These are phyloP conservation scores for Pythium scleroteichum DNA, from an alignment of 352 stramenopile genomes.

Conservation along the genomic window DNA sequence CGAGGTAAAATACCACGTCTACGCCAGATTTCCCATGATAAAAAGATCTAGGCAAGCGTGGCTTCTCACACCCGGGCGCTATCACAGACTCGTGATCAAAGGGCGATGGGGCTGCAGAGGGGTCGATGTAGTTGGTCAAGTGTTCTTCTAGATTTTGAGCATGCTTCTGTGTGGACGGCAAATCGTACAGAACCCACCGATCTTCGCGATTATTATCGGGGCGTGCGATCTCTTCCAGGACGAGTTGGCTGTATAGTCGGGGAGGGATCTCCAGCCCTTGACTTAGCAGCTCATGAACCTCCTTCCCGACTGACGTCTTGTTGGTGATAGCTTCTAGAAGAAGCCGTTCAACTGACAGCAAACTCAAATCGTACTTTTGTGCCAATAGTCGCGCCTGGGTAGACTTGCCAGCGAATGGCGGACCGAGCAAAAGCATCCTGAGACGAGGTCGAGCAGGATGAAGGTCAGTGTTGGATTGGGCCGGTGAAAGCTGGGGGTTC, in stretches of 20 bases:
- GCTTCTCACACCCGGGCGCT: constrained; percentile 39
- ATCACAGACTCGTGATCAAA: constrained; percentile 61
- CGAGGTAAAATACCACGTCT: constrained; percentile 71
- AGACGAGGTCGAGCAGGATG: constrained; percentile 21
- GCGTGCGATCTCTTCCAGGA: constrained; percentile 39
- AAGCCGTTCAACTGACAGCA: constrained; percentile 54
- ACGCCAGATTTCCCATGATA: constrained; percentile 69
- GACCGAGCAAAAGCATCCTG: constrained; percentile 59
- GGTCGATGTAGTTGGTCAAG: constrained; percentile 61
- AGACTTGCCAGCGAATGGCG: constrained; percentile 62
- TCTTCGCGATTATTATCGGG: constrained; percentile 18
- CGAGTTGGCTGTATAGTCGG: constrained; percentile 54
- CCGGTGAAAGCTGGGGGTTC: too few species aligned
- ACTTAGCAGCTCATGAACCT: constrained; percentile 31
- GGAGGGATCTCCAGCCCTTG: constrained; percentile 46
- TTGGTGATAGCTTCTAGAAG: constrained; percentile 37
- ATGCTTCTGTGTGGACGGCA: constrained; percentile 52
- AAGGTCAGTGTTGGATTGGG: too few species aligned
- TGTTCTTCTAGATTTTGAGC: constrained; percentile 47
- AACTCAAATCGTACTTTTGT: constrained; percentile 45
- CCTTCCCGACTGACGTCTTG: constrained; percentile 31
- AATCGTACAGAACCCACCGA: constrained; percentile 68
- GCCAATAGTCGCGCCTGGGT: constrained; percentile 54
- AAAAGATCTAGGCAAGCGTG: constrained; percentile 41
- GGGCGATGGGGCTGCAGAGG: constrained; percentile 35